These are phyloP conservation scores for Trichoderma breve DNA, from an alignment of 2,329 filamentous ascomycete genomes.

Conservation along the genomic window DNA sequence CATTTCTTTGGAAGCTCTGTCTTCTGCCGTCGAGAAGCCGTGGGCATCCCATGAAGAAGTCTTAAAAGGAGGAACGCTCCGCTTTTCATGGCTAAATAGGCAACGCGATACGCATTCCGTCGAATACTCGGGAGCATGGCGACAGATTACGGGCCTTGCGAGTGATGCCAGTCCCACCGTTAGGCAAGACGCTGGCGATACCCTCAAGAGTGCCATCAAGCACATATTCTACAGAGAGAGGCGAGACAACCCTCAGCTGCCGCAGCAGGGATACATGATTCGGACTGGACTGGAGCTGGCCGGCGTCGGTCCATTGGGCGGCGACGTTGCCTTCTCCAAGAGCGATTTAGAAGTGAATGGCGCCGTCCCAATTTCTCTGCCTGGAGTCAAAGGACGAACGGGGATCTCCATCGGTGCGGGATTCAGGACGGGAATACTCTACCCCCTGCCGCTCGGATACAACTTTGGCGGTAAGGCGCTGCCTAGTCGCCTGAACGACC, in stretches of 20 bases:
- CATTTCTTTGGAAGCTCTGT: slow-evolving; percentile 74
- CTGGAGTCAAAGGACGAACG: slow-evolving; percentile 64
- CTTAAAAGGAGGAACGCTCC: slow-evolving; percentile 72
- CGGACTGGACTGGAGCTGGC: slow-evolving; percentile 81
- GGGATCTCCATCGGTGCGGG: slow-evolving; percentile 82
- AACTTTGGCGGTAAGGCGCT: slow-evolving; percentile 50
- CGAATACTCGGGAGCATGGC: slow-evolving; percentile 79
- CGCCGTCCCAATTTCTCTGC: slow-evolving; percentile 70
- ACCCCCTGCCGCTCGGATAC: slow-evolving; percentile 69
- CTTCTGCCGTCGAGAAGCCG: slow-evolving; percentile 81
- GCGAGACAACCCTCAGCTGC: slow-evolving; percentile 81
- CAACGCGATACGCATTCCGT: slow-evolving; percentile 71
- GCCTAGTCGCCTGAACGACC: slow-evolving; percentile 83
- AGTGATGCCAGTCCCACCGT: slow-evolving; percentile 76
- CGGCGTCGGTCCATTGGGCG: slow-evolving; percentile 76
- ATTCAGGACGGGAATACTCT: slow-evolving; percentile 77
- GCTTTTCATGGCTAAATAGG: slow-evolving; percentile 69
- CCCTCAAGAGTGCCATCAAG: slow-evolving; percentile 80
- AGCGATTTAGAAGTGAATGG: slow-evolving; percentile 80
- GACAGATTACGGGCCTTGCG: slow-evolving; percentile 79
- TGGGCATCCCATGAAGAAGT: slow-evolving; percentile 95
- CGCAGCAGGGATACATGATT: slow-evolving; percentile 75
- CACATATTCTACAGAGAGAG: slow-evolving; percentile 79
- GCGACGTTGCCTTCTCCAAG: slow-evolving; percentile 93
- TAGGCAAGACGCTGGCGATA: slow-evolving; percentile 82